Conservation (phyloP, 768 basidiomycete species). For the Tylopilus subfusipes region DNA sequence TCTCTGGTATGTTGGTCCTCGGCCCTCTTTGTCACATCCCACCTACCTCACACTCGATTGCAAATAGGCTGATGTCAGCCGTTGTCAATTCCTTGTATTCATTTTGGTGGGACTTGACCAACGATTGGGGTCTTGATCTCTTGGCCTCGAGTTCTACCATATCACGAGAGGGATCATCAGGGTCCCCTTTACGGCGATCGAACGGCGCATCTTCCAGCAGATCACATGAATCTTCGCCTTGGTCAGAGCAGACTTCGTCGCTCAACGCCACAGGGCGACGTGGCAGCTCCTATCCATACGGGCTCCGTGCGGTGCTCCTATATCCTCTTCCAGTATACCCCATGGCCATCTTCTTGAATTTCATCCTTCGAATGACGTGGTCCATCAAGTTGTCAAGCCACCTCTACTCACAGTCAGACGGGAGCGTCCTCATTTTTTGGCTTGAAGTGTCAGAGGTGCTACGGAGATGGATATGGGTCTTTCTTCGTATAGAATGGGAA, state of each 20-base stretch:
- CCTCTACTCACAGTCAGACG: conserved; percentile 73
- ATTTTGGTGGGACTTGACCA: conserved; percentile 99
- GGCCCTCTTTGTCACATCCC: background rate
- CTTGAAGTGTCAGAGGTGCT: conserved; percentile 88
- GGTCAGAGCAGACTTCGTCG: conserved; percentile 11
- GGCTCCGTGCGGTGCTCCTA: conserved; percentile 71
- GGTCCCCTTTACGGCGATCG: conserved; percentile 48
- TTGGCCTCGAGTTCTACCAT: conserved; percentile 41
- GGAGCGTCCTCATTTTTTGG: conserved; percentile 81
- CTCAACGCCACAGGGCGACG: conserved; percentile 14
- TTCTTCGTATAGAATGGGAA: conserved; percentile 97
- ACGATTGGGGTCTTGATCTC: conserved; percentile 93
- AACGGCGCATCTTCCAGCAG: conserved; percentile 20
- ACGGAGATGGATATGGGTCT: conserved; percentile 97
- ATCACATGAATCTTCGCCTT: conserved; percentile 5
- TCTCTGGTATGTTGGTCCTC: conserved; percentile 59
- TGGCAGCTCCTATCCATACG: conserved; percentile 48
- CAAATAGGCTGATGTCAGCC: conserved; percentile 73
- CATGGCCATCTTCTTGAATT: conserved; percentile 74
- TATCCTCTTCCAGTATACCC: conserved; percentile 86
- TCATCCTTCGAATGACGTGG: conserved; percentile 91
- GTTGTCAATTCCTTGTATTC: conserved; percentile 89
- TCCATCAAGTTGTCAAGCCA: conserved; percentile 86
- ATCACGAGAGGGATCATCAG: conserved; percentile 29
- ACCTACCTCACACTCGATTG: conserved; percentile 3